These are phyloP conservation scores for Abortiporus biennis DNA, from an alignment of 1,284 basidiomycete genomes.

Conservation along the genomic window DNA sequence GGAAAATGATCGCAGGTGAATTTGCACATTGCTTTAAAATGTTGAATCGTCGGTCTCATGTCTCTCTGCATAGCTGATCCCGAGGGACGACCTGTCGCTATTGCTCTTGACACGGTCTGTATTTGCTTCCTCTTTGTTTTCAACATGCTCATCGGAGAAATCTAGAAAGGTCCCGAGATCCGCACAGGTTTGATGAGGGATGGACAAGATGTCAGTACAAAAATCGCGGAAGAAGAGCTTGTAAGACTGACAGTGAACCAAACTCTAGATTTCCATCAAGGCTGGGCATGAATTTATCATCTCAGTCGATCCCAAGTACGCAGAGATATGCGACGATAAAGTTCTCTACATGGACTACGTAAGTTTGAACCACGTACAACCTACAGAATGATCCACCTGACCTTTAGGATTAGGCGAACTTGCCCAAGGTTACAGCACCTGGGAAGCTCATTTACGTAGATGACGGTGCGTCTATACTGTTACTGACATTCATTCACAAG, in stretches of 20 bases:
- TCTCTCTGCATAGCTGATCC: slow-evolving; percentile 43
- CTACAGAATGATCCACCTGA: slow-evolving; percentile 1
- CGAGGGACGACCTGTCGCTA: slow-evolving; percentile 87
- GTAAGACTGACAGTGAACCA: not conserved
- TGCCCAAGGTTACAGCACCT: slow-evolving; percentile 91
- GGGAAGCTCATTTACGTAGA: slow-evolving; percentile 98
- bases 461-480: slow-evolving; percentile 58
- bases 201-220: slow-evolving; percentile 71
- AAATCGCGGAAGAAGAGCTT: not conserved
- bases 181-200: slow-evolving; percentile 93
- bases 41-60: not conserved
- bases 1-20: slow-evolving; percentile 72
- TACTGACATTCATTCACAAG: not conserved
- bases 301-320: slow-evolving; percentile 81
- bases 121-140: slow-evolving; percentile 1
- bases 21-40: not conserved
- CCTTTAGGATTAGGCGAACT: slow-evolving; percentile 57
- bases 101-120: slow-evolving; percentile 92
- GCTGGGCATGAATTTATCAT: slow-evolving; percentile 96
- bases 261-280: slow-evolving; percentile 64
- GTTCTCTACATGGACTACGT: slow-evolving; percentile 91
- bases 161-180: slow-evolving; percentile 98
- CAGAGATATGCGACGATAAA: slow-evolving; percentile 77
- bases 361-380: slow-evolving; percentile 26
- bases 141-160: slow-evolving; percentile 2